Evolutionary conservation across 2,329 filamentous ascomycete genomes (phyloP), one percentile per base, ranked within the genome.

Genomic region (Phaeomoniella chlamydospora): DNA sequence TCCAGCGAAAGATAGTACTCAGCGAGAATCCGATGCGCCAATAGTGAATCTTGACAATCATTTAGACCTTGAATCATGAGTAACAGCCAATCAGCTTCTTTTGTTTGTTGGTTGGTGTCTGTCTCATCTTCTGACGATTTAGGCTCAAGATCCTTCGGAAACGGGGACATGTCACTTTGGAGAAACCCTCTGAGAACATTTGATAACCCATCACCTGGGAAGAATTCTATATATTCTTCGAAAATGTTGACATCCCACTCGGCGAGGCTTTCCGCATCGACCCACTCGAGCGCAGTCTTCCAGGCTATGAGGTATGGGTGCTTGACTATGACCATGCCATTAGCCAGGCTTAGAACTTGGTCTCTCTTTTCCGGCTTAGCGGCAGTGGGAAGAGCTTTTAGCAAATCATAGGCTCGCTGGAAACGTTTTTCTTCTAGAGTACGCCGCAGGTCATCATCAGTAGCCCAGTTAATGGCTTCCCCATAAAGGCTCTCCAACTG

Each of bases 251-350:
- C 70, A 50, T 96, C 87, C 64, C 85, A 80, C 16, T 84, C 73
- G n/a, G 69, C 64, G 33, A 90, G 70, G 33, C 73, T 72, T 46
- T 82, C 76, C 30, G 75, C 64, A 54, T 94, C 87, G 45, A 81
- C 73, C 82, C 88, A 96, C 51, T 96, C 84, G 39, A 98, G 67
- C 18, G 81, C 72, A 41, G 94, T 79, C 48, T 85, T 80, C 92
- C 92, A 98, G 0, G 90, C 90, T 12, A 92, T 67, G 43, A 79
- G 74, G 58, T 80, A 94, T 0, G 85, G 83, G 47, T 96, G 86
- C 48, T 88, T 87, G 53, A 98, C 90, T 40, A 94, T 82, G 41
- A 98, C 88, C 82, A 98, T 94, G 41, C 88, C 90, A 43, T 78
- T 75, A 1, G 88, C 86, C 36, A 90, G 64, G 40, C 80, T 78